A percentile compares a stretch with the other conserved stretches of the same genome.
These are phyloP conservation scores for Zalaria obscura DNA, from an alignment of 2,329 filamentous ascomycete genomes.

Conservation along the genomic window DNA sequence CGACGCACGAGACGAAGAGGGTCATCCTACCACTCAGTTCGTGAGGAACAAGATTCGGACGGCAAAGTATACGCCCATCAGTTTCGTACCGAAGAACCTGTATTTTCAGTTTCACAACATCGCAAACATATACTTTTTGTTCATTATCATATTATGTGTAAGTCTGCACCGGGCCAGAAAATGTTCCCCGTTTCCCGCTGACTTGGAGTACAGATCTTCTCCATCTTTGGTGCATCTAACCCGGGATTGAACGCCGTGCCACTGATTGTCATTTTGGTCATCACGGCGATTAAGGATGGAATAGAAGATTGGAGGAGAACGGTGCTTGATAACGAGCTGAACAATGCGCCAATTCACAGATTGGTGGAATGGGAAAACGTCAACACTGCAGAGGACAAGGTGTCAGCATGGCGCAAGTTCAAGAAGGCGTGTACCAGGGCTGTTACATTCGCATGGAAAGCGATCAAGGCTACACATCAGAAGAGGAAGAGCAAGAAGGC, in stretches of 20 bases:
- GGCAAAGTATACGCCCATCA: slow-evolving; percentile 90
- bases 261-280: slow-evolving; percentile 76
- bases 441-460: slow-evolving; percentile 40
- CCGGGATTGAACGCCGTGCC: slow-evolving; percentile 83
- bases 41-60: slow-evolving; percentile 94
- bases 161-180: slow-evolving; percentile 25
- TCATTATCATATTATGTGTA: slow-evolving; percentile 88
- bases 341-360: slow-evolving; percentile 89
- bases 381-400: slow-evolving; percentile 75
- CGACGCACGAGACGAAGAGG: slow-evolving; percentile 66
- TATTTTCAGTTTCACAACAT: slow-evolving; percentile 98
- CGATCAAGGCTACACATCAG: slow-evolving; percentile 27
- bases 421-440: slow-evolving; percentile 73
- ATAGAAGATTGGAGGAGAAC: slow-evolving; percentile 93
- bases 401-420: slow-evolving; percentile 72
- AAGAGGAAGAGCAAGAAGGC: slow-evolving; percentile 25
- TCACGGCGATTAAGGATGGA: slow-evolving; percentile 87
- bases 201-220: slow-evolving; percentile 56
- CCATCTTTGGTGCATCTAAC: slow-evolving; percentile 86
- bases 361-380: slow-evolving; percentile 83
- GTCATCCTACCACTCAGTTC: slow-evolving; percentile 54
- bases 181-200: slow-evolving; percentile 3
- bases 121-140: slow-evolving; percentile 96
- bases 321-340: slow-evolving; percentile 79
- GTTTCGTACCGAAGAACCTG: slow-evolving; percentile 90